Evolutionary conservation across 2,329 filamentous ascomycete species (phyloP).

Genomic region (Botryotinia narcissicola): DNA sequence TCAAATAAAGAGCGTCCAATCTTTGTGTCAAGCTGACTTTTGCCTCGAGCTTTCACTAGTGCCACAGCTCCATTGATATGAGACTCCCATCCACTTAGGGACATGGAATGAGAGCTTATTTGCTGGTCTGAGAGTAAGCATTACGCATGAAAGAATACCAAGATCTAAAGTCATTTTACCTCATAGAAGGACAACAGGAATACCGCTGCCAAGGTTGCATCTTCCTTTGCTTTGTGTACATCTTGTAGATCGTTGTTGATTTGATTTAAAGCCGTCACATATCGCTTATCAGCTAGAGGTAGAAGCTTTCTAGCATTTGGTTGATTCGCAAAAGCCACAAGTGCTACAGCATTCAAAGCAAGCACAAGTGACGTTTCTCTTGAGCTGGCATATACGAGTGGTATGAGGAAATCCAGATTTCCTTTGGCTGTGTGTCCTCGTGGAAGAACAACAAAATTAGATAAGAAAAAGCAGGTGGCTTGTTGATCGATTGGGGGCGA

Average conservation of each 20-base stretch:
- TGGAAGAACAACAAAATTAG: conserved; percentile 57
- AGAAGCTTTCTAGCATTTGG: conserved; percentile 39
- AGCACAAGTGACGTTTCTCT: conserved; percentile 46
- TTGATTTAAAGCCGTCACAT: conserved; percentile 51
- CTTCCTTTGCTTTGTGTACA: conserved; percentile 47
- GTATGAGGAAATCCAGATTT: conserved; percentile 56
- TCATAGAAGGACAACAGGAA: conserved; percentile 60
- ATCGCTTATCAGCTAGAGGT: conserved; percentile 48
- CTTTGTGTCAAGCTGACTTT: conserved; percentile 50
- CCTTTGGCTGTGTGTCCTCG: conserved; percentile 49
- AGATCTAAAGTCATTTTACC: conserved; percentile 35
- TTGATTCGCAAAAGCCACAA: conserved; percentile 55
- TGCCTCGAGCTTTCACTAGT: conserved; percentile 54
- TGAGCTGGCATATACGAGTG: conserved; percentile 47
- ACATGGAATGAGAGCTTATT: conserved; percentile 52
- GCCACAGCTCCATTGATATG: conserved; percentile 60
- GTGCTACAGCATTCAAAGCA: conserved; percentile 54
- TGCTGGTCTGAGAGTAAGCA: conserved; percentile 35
- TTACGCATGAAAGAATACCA: not conserved
- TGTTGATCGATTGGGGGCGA: conserved; percentile 50
- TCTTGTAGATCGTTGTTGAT: conserved; percentile 53
- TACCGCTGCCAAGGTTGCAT: conserved; percentile 56
- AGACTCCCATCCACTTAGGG: conserved; percentile 56
- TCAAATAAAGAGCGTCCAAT: conserved; percentile 55
- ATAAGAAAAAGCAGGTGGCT: conserved; percentile 55